Evolutionary conservation across 306 rosid species (phyloP), one percentile per base, ranked within the genome.

Genomic region (Rubus idaeus): DNA sequence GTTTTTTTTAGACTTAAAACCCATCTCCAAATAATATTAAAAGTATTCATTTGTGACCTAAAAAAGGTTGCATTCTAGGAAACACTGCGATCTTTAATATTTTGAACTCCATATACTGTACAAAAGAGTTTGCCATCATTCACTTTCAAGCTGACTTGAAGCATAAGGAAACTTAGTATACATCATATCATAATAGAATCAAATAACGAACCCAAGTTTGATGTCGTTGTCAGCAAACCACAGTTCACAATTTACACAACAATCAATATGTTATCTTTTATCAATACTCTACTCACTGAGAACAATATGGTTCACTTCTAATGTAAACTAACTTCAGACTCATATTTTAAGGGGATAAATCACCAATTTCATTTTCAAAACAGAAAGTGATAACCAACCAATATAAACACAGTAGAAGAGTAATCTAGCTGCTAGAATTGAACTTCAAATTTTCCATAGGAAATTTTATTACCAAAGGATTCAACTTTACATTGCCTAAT

Each of bases 391-490:
- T 14, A 6, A 63, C 10, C 68, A 35, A 37, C 21, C 45, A 65
- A 65, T 65, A 65, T 2, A 60, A 60, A 60, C 16, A 26, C 5
- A 21, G 16, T 26, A 5, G 40, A 60, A 7, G 44, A 50, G 6
- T 51, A 70, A 70, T 73, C 53, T 21, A 58, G 68, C 77, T 21
- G 76, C 41, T 56, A 21, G 52, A 26, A 55, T 14, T 40, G 68
- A 23, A 42, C 53, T 42, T 21, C 68, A 56, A 23, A 20, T 11
- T 14, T 13, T 14, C 23, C 20, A 12, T 13, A 6, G 40, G 49
- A 10, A 73, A 41, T 30, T 56, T 21, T 45, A 41, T 20, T 21
- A 26, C 42, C 14, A 42, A 73, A 73, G 52, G 4, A 41, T 35
- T 46, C 17, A 57, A 73, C 41, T 57, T 57, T 23, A 56, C 30